A percentile compares a stretch with the other conserved stretches of the same genome.
These are phyloP conservation scores for Coriolopsis trogii DNA, from an alignment of 1,284 basidiomycete genomes.

Conservation along the genomic window DNA sequence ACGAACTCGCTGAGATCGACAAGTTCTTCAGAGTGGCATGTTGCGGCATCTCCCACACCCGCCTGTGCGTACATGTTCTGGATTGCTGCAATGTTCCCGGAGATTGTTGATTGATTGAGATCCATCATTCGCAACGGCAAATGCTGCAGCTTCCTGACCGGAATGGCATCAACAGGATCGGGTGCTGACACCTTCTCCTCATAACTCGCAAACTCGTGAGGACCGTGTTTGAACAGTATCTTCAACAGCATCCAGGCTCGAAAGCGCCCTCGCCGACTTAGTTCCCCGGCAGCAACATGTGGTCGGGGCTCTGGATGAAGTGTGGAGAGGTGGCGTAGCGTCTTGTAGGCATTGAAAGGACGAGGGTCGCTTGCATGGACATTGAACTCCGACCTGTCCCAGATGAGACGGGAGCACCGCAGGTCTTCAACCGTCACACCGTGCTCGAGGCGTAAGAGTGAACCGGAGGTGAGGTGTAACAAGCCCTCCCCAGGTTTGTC, in stretches of 20 bases:
- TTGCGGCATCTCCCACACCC: slow-evolving; percentile 28
- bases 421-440: slow-evolving; percentile 30
- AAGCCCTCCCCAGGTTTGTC: slow-evolving; percentile 24
- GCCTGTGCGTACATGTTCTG: slow-evolving; percentile 29
- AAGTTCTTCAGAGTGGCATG: neutral
- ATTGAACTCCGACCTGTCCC: slow-evolving; percentile 25
- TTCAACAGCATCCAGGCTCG: slow-evolving; percentile 30
- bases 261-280: slow-evolving; percentile 28
- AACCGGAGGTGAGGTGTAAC: slow-evolving; percentile 33
- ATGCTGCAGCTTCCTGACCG: slow-evolving; percentile 30
- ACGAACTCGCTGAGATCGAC: neutral
- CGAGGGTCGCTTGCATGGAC: slow-evolving; percentile 1
- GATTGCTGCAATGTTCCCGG: slow-evolving; percentile 30
- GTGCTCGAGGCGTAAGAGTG: slow-evolving; percentile 30
- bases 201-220: slow-evolving; percentile 29
- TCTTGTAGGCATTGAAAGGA: neutral
- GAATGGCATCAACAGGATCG: slow-evolving; percentile 33
- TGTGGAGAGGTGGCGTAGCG: slow-evolving; percentile 6
- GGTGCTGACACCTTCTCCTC: slow-evolving; percentile 20
- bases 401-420: slow-evolving; percentile 32
- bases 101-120: slow-evolving; percentile 29
- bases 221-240: slow-evolving; percentile 30
- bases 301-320: slow-evolving; percentile 20
- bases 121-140: slow-evolving; percentile 32
- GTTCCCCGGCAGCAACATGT: slow-evolving; percentile 5